phyloP scores from a whole-genome alignment of 805 yeast species.

The Kazachstania psychrophila region DNA sequence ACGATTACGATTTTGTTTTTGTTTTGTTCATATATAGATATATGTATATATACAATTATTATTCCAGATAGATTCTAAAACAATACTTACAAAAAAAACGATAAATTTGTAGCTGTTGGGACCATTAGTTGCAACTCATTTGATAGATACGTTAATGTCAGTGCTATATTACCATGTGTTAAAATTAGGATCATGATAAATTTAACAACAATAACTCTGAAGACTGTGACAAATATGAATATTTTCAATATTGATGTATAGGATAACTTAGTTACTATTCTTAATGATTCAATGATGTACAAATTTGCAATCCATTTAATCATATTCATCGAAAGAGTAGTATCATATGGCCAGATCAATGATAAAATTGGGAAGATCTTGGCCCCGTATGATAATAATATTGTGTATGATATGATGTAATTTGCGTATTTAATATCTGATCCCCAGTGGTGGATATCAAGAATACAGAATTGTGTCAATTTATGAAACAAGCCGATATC shows the following conservation, averaged over 20 bases:
- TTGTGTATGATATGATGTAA: constrained; percentile 47
- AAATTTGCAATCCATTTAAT: constrained; percentile 53
- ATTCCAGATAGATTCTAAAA: too few species aligned
- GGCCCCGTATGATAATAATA: constrained; percentile 67
- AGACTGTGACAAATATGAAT: constrained; percentile 13
- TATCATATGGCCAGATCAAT: constrained; percentile 95
- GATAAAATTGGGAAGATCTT: constrained; percentile 83
- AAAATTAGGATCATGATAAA: constrained; percentile 16
- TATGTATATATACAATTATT: neutral
- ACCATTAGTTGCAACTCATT: constrained; percentile 1
- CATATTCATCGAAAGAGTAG: constrained; percentile 50
- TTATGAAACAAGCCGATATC: constrained; percentile 37
- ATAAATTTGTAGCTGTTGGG: neutral
- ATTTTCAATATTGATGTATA: constrained; percentile 16
- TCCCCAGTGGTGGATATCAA: constrained; percentile 25
- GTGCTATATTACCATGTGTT: constrained; percentile 7
- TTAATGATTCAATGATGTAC: constrained; percentile 56
- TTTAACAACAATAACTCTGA: constrained; percentile 16
- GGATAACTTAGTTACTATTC: constrained; percentile 34
- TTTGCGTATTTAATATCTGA: constrained; percentile 15
- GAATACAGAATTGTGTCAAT: constrained; percentile 28
- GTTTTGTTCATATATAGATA: neutral
- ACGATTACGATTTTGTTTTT: too few species aligned
- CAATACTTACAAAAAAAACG: too few species aligned
- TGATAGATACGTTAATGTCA: neutral